Conservation (phyloP, 768 basidiomycete species). For the Lactifluus subvellereus region DNA sequence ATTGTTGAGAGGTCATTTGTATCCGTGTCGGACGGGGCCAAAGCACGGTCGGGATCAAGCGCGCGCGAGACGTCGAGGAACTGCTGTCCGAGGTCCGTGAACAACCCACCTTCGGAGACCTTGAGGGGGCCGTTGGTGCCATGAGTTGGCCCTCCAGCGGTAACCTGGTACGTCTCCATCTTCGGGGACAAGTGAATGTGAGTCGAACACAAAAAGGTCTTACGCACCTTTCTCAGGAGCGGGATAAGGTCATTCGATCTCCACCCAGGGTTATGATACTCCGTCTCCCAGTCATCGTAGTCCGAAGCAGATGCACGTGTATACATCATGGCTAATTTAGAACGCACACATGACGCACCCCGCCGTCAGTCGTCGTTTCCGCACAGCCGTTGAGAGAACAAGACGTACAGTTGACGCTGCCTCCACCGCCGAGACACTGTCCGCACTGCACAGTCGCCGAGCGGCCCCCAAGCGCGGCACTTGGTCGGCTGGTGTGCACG, state of each 20-base stretch:
- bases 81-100: slow-evolving; percentile 26
- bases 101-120: slow-evolving; percentile 28
- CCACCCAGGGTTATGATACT: slow-evolving; percentile 55
- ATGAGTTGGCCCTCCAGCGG: slow-evolving; percentile 34
- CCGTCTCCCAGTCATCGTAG: slow-evolving; percentile 55
- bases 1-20: slow-evolving; percentile 27
- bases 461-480: slow-evolving; percentile 43
- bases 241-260: slow-evolving; percentile 52
- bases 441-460: slow-evolving; percentile 40
- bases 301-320: slow-evolving; percentile 56
- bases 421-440: slow-evolving; percentile 56
- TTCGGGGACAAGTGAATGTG: slow-evolving; percentile 5
- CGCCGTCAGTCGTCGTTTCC: not conserved
- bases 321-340: slow-evolving; percentile 36
- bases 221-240: slow-evolving; percentile 47
- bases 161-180: slow-evolving; percentile 38
- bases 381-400: not conserved
- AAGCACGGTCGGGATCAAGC: slow-evolving; percentile 25
- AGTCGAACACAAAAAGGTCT: not conserved
- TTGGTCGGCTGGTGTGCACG: slow-evolving; percentile 36
- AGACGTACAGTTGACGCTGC: slow-evolving; percentile 46
- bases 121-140: slow-evolving; percentile 44
- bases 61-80: slow-evolving; percentile 28
- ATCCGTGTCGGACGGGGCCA: slow-evolving; percentile 20
- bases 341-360: not conserved